Evolutionary conservation across 176 grass and related monocot genomes (phyloP).

Genomic region (Musa acuminata): DNA sequence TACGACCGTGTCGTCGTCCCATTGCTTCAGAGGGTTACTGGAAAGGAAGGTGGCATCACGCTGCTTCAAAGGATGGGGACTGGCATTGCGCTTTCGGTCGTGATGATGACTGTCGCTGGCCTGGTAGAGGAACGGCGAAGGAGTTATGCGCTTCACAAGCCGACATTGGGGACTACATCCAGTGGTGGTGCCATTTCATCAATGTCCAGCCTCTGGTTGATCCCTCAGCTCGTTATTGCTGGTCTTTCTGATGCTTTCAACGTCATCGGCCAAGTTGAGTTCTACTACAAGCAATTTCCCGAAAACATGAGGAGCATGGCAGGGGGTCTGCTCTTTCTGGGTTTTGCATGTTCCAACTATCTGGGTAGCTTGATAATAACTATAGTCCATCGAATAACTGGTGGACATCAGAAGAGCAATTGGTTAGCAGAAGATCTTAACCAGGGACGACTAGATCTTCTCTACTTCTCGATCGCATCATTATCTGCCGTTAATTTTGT

Average conservation of each 20-base stretch:
- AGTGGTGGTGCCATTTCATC: constrained; percentile 18
- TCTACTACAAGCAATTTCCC: constrained; percentile 75
- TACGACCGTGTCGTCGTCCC: constrained; percentile 60
- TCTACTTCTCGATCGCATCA: constrained; percentile 42
- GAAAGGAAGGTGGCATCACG: constrained; percentile 30
- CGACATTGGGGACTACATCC: constrained; percentile 1
- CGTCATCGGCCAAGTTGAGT: constrained; percentile 57
- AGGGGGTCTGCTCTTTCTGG: constrained; percentile 35
- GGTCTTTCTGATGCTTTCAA: constrained; percentile 63
- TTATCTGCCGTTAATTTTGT: constrained; percentile 29
- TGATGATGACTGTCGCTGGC: constrained; percentile 32
- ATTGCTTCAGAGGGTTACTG: constrained; percentile 26
- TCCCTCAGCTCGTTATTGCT: constrained; percentile 41
- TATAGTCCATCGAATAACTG: constrained; percentile 36
- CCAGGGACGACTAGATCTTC: constrained; percentile 43
- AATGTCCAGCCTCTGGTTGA: constrained; percentile 48
- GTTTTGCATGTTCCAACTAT: constrained; percentile 29
- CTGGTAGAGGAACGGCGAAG: constrained; percentile 35
- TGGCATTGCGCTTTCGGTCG: constrained; percentile 26
- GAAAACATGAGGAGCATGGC: constrained; percentile 80
- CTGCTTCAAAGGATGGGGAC: constrained; percentile 34
- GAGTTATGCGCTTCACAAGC: constrained; percentile 4
- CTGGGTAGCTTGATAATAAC: constrained; percentile 33
- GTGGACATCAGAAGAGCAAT: not conserved
- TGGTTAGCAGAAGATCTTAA: constrained; percentile 18